These are phyloP conservation scores for Paraglomus occultum DNA, from an alignment of 192 early-diverging fungal species.

Conservation along the genomic window DNA sequence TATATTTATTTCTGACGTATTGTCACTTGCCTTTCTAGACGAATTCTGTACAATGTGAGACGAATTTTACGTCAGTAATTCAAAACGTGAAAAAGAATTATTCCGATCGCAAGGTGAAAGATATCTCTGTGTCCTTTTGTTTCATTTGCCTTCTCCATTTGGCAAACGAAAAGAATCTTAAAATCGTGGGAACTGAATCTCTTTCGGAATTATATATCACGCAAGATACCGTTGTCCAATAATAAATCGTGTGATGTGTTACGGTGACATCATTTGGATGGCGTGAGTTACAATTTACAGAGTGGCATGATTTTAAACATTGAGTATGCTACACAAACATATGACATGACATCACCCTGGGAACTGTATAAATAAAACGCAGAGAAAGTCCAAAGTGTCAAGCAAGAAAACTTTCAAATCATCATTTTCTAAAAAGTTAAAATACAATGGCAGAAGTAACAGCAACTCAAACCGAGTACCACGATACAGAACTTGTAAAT, in stretches of 20 bases:
- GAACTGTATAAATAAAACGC: too few relatives aligned
- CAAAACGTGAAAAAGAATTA: conserved; percentile 72
- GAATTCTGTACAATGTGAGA: conserved; percentile 51
- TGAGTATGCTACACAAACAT: too few relatives aligned
- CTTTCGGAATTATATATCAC: conserved; percentile 33
- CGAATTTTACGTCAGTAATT: conserved; percentile 75
- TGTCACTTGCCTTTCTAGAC: background rate
- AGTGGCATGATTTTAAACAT: too few relatives aligned
- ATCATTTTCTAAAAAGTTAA: too few relatives aligned
- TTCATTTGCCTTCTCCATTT: conserved; percentile 97
- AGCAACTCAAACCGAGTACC: background rate
- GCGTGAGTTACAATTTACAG: too few relatives aligned
- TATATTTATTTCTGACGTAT: background rate
- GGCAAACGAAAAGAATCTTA: conserved; percentile 88
- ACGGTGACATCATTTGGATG: too few relatives aligned
- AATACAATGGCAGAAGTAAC: background rate
- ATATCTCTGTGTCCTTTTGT: conserved; percentile 96
- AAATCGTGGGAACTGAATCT: conserved; percentile 45
- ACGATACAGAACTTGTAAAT: background rate
- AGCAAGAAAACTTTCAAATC: too few relatives aligned
- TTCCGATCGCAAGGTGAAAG: conserved; percentile 71
- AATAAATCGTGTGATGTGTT: too few relatives aligned
- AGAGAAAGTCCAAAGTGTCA: too few relatives aligned
- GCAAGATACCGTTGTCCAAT: background rate
- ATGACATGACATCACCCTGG: too few relatives aligned